Base-by-base conservation (phyloP, 805 yeast genomes). In the Saccharomyces paradoxus region DNA sequence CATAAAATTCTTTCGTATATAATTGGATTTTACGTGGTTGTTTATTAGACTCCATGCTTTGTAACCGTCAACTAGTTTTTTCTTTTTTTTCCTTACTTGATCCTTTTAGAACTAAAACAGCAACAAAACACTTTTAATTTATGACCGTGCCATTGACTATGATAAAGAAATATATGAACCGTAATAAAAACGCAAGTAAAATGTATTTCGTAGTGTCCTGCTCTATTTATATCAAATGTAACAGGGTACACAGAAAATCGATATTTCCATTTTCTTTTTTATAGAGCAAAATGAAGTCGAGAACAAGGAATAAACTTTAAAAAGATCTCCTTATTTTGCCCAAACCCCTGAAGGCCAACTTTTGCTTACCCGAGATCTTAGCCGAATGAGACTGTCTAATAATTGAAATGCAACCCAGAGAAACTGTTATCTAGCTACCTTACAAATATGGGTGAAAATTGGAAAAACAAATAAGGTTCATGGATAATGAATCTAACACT, bases 1-100 rank as follows among this genome's bases (percentile, higher is more conserved):
- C 61, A 53, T 66, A 69, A 49, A 63, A 69, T 48, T 64, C 65
- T 5, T 48, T 54, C 7, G 67, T 64, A 48, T 66, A 66, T 49
- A 66, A 50, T 49, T 63, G 55, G 26, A 65, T 64, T 44, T 57
- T 57, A 48, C 28, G 54, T 21, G 53, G 32, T 44, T 53, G 47
- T 21, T 50, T 41, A n/a, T 50, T 32, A 17, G 50, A 37, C 52
- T 48, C 46, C 28, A 47, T 41, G 24, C 27, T 24, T 13, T 12
- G 51, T n/a, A n/a, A 41, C 22, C 22, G 13, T 30, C 22, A 27
- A 48, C 13, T 6, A 9, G 14, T 14, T n/a, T 14, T 6, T 29
- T 48, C 31, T 8, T 29, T 48, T 17, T 17, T 32, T 37, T 3
- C 10, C 24, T 21, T 32, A n/a, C 13, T 32, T 5, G 10, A n/a